A percentile compares a stretch with the other conserved stretches of the same genome.
phyloP scores from a whole-genome alignment of 129 eudicot genomes.

The Gnaphalium uliginosum region DNA sequence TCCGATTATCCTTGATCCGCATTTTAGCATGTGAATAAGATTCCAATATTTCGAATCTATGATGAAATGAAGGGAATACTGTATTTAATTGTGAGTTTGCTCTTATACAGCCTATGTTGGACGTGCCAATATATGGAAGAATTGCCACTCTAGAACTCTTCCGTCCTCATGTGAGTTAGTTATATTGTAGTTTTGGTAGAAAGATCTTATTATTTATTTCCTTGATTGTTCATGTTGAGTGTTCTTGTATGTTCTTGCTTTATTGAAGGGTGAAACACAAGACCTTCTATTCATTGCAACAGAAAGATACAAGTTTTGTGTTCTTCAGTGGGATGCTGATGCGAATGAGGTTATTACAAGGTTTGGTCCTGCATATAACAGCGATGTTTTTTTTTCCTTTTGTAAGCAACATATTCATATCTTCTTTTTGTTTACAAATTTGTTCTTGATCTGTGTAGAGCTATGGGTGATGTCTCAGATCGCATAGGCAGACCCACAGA shows the following conservation, averaged over 20 bases:
- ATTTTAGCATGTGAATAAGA: background rate
- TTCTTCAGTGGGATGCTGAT: constrained; percentile 94
- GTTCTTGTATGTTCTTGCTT: constrained; percentile 3
- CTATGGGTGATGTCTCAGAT: constrained; percentile 97
- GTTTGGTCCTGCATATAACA: constrained; percentile 35
- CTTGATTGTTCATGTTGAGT: constrained; percentile 11
- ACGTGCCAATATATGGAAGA: constrained; percentile 96
- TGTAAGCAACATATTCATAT: background rate
- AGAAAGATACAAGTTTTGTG: constrained; percentile 93
- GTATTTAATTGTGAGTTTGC: constrained; percentile 15
- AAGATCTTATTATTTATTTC: background rate
- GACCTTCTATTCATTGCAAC: constrained; percentile 95
- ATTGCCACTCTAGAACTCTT: constrained; percentile 95
- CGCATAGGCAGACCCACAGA: constrained; percentile 98
- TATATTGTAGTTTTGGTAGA: background rate
- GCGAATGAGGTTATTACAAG: constrained; percentile 84
- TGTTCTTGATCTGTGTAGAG: constrained; percentile 47
- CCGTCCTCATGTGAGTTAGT: constrained; percentile 88
- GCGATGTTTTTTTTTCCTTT: background rate
- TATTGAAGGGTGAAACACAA: constrained; percentile 83
- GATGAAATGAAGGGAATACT: background rate
- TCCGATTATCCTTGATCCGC: background rate
- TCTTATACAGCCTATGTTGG: constrained; percentile 79
- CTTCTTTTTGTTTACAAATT: constrained; percentile 5
- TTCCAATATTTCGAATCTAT: background rate